A percentile compares a stretch with the other conserved stretches of the same genome.
Conservation (phyloP, 2,329 filamentous ascomycete genomes). For the Byssothecium circinans region DNA sequence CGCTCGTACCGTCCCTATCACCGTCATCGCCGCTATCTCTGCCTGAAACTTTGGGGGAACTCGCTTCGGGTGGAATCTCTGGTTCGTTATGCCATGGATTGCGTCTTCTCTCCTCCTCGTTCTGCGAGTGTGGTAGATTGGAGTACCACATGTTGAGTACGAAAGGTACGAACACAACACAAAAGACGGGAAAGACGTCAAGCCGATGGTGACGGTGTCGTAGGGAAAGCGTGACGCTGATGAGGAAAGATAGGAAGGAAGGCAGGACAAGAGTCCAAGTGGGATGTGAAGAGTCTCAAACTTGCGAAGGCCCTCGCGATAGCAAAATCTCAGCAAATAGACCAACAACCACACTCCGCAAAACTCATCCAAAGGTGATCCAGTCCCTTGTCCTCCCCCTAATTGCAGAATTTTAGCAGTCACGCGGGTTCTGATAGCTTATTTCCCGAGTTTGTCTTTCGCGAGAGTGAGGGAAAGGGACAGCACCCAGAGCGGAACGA, state of each 20-base stretch:
- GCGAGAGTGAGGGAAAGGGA: not conserved
- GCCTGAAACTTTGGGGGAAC: conserved; percentile 13
- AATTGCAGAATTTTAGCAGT: too few species aligned
- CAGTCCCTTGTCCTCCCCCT: too few species aligned
- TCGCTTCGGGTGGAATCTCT: conserved; percentile 23
- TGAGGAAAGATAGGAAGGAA: not conserved
- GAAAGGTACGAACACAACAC: not conserved
- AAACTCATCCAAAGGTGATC: too few species aligned
- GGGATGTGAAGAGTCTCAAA: too few species aligned
- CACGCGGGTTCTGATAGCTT: too few species aligned
- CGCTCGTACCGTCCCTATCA: conserved; percentile 43
- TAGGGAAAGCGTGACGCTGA: too few species aligned
- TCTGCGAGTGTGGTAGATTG: conserved; percentile 4
- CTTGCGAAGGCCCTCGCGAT: too few species aligned
- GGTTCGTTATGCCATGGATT: conserved; percentile 43
- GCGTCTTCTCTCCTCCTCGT: conserved; percentile 25
- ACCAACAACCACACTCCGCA: too few species aligned
- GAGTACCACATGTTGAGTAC: conserved; percentile 7
- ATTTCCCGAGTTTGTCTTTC: too few species aligned
- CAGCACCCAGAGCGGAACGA: not conserved
- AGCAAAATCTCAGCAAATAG: too few species aligned
- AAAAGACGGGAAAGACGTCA: too few species aligned
- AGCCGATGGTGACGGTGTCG: too few species aligned
- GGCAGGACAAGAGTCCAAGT: not conserved
- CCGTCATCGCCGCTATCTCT: conserved; percentile 27